Evolutionary conservation across 257 asterid genomes (phyloP).

Genomic region (Capsicum baccatum): DNA sequence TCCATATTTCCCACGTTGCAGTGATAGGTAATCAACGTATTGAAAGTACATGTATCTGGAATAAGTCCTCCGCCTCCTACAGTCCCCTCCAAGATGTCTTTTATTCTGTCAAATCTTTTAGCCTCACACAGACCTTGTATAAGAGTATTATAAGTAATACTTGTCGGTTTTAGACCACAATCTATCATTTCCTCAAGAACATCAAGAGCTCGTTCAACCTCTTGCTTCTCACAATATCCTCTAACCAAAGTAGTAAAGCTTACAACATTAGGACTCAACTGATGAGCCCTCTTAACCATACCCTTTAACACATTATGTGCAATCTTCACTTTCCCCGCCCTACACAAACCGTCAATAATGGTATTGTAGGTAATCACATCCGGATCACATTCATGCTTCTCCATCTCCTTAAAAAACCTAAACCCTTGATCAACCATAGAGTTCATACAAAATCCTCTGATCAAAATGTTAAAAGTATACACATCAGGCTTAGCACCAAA

Average conservation of each 20-base stretch:
- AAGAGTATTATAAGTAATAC: conserved; percentile 67
- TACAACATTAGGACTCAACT: conserved; percentile 74
- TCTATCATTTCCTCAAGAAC: no score
- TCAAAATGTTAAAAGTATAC: conserved; percentile 70
- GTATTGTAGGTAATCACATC: conserved; percentile 77
- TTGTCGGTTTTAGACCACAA: conserved; percentile 61
- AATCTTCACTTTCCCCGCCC: conserved; percentile 65
- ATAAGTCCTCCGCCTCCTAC: conserved; percentile 50
- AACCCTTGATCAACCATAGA: conserved; percentile 74
- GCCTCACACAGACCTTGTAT: conserved; percentile 78
- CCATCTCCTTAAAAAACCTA: conserved; percentile 80
- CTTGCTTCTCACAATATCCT: no score
- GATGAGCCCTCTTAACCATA: conserved; percentile 60
- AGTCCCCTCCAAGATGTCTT: conserved; percentile 53
- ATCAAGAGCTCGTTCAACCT: no score
- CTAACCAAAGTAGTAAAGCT: conserved; percentile 38
- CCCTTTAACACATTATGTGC: conserved; percentile 73
- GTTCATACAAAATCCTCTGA: conserved; percentile 78
- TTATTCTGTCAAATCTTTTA: conserved; percentile 54
- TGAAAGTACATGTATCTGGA: conserved; percentile 79
- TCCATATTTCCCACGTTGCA: conserved; percentile 56
- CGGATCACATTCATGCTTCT: conserved; percentile 57
- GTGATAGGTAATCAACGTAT: conserved; percentile 69
- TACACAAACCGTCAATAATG: conserved; percentile 80
- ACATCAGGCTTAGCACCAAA: conserved; percentile 81